phyloP scores from a whole-genome alignment of 129 eudicot genomes.

The Kitagawia praeruptora region DNA sequence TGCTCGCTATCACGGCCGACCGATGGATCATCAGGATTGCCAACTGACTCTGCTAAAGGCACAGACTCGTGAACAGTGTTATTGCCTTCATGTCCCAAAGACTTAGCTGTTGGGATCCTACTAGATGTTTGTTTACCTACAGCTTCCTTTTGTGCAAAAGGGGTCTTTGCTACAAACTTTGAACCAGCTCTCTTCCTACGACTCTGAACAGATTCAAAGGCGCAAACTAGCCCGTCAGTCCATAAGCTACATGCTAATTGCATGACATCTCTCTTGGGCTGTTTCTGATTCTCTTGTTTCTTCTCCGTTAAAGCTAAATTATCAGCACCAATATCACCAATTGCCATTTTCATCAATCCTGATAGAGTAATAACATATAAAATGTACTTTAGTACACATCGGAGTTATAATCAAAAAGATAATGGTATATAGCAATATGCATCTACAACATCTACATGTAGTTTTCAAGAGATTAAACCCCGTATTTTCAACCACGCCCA shows the following conservation, averaged over 20 bases:
- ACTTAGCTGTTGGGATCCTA: slow-evolving; percentile 11
- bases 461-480: too few species aligned
- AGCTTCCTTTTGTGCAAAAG: slow-evolving; percentile 17
- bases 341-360: not conserved
- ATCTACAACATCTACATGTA: too few species aligned
- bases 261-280: slow-evolving; percentile 25
- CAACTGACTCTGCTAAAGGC: slow-evolving; percentile 13
- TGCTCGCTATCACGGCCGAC: slow-evolving; percentile 11
- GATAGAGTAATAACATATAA: not conserved
- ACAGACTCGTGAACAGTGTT: not conserved
- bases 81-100: not conserved
- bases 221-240: slow-evolving; percentile 71
- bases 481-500: too few species aligned
- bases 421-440: too few species aligned
- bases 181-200: slow-evolving; percentile 23
- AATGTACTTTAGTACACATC: not conserved
- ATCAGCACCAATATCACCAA: slow-evolving; percentile 17
- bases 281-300: slow-evolving; percentile 34
- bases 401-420: too few species aligned
- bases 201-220: slow-evolving; percentile 50
- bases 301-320: slow-evolving; percentile 22
- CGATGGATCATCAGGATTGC: slow-evolving; percentile 7
- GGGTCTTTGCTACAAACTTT: slow-evolving; percentile 21
- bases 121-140: slow-evolving; percentile 11
- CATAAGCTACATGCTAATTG: slow-evolving; percentile 37